These are phyloP conservation scores for Oxytropis ochrocephala DNA, from an alignment of 306 rosid genomes.

Conservation along the genomic window DNA sequence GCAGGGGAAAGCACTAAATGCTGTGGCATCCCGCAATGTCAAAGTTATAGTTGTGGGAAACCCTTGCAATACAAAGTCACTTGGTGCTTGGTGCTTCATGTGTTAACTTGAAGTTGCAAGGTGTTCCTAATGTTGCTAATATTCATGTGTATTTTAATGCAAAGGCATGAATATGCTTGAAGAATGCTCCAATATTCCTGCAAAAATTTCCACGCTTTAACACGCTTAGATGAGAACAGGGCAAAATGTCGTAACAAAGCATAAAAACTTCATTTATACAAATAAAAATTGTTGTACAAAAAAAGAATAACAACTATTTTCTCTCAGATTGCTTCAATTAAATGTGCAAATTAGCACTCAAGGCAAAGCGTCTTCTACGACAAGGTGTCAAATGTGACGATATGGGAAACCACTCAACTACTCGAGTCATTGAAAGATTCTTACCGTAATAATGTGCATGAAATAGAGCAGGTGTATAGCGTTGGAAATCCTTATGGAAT, in stretches of 20 bases:
- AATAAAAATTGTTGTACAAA: not conserved
- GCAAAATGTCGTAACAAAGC: constrained; percentile 83
- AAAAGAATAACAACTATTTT: not conserved
- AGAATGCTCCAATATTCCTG: constrained; percentile 98
- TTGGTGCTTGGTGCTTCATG: too few species aligned
- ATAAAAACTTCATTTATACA: not conserved
- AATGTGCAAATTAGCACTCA: constrained; percentile 75
- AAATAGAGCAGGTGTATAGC: constrained; percentile 62
- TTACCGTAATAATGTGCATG: not conserved
- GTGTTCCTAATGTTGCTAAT: constrained; percentile 15
- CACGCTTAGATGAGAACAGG: constrained; percentile 90
- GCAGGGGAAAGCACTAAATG: too few species aligned
- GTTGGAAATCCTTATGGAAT: constrained; percentile 88
- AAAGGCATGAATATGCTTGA: constrained; percentile 89
- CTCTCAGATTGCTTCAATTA: constrained; percentile 17
- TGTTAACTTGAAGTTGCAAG: constrained; percentile 1
- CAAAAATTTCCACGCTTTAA: constrained; percentile 87
- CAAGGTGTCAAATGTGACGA: constrained; percentile 86
- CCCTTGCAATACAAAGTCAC: too few species aligned
- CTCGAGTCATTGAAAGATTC: too few species aligned
- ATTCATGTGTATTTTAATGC: constrained; percentile 16
- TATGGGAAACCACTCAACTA: too few species aligned
- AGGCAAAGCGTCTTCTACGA: constrained; percentile 98
- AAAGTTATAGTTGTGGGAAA: too few species aligned
- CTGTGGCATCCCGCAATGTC: too few species aligned